Evolutionary conservation across 768 basidiomycete species (phyloP), one percentile per base, ranked within the genome.

Genomic region (Leccinum imitatum): DNA sequence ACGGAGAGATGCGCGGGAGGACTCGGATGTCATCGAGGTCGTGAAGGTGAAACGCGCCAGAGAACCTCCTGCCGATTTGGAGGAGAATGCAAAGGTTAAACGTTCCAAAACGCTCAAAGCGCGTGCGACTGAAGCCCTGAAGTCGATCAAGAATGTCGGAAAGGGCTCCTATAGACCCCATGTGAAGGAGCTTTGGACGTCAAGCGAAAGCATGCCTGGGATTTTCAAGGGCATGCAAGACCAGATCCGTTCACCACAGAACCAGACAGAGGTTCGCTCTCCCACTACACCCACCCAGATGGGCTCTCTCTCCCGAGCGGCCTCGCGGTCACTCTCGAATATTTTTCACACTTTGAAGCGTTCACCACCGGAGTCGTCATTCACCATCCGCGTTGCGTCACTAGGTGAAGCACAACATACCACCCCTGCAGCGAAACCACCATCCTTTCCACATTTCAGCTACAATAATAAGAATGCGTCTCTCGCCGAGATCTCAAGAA

Each of bases 1-100:
- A 35, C 63, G 58, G 55, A 70, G 67, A 44, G 78, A 74, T 15
- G 71, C 79, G 59, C 82, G 82, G 60, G 84, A 82, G 19, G 73
- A 73, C 57, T 70, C 67, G 39, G 85, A 85, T 64, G 79, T 87
- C 37, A 73, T 86, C 14, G 86, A 87, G 67, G 81, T 87, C 31
- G 76, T 87, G 41, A 85, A 84, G 67, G 79, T 87, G 59, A 76
- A 79, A 63, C 80, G 84, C 39, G 48, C 48, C 46, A 69, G 71
- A 53, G 71, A 71, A 19, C 54, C 57, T 53, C 30, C 53, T 11
- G 25, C 53, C 10, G 74, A 73, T 19, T 58, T 33, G 27, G 70
- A 71, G 60, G 70, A 68, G 51, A 68, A 68, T 9, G 44, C 30
- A 50, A 65, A 67, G 11, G 51, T 53, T 3, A 76, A 77, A 65